Evolutionary conservation across 257 asterid species (phyloP).

Genomic region (Linaria vulgaris): DNA sequence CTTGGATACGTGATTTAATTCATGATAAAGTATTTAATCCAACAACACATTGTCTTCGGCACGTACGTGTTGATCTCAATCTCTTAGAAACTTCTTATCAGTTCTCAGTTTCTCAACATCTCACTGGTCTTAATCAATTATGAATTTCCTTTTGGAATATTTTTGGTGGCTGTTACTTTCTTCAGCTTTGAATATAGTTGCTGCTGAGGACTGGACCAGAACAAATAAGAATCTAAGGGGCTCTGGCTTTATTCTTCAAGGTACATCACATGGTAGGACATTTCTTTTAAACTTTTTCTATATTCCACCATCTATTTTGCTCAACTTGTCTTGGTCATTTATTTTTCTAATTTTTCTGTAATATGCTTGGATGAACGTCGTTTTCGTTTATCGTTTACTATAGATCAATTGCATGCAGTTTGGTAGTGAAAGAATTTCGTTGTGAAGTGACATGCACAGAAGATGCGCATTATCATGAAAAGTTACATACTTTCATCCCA

Average conservation of each 20-base stretch:
- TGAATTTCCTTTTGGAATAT: slow-evolving; percentile 13
- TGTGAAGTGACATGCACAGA: too few relatives aligned
- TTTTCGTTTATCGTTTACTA: too few relatives aligned
- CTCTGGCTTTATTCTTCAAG: neutral
- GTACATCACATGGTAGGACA: slow-evolving; percentile 4
- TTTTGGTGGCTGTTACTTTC: slow-evolving; percentile 15
- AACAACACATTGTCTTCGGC: neutral
- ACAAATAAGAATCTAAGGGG: slow-evolving; percentile 6
- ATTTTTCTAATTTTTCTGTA: neutral
- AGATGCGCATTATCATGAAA: neutral
- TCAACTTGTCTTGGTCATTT: neutral
- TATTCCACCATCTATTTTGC: neutral
- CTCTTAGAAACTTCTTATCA: neutral
- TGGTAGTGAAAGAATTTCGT: too few relatives aligned
- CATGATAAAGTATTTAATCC: too few relatives aligned
- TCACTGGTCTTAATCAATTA: neutral
- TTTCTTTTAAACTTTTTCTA: slow-evolving; percentile 1
- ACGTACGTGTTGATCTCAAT: neutral
- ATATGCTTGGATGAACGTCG: neutral
- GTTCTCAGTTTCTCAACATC: neutral
- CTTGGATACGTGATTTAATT: too few relatives aligned
- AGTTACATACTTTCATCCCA: neutral
- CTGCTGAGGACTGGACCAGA: slow-evolving; percentile 17
- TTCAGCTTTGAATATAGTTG: neutral
- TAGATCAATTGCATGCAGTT: too few relatives aligned